Evolutionary conservation across 139 green algal genomes (phyloP).

Genomic region (Coccomyxa sp.): DNA sequence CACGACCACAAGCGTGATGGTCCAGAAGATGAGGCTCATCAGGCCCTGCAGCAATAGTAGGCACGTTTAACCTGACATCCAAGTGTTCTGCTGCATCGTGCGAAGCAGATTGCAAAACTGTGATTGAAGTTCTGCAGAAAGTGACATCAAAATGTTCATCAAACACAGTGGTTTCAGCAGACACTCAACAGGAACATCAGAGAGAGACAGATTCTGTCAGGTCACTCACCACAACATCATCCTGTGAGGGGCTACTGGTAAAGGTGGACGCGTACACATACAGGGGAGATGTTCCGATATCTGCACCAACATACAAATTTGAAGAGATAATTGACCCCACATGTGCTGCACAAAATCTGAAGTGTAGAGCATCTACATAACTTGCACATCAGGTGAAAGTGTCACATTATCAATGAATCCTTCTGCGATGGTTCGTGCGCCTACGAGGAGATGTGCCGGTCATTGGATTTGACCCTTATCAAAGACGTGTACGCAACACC

Average conservation of each 20-base stretch:
- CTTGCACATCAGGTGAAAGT: too few relatives aligned
- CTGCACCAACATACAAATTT: neutral
- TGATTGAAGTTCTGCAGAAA: neutral
- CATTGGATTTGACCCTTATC: too few relatives aligned
- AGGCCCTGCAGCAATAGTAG: neutral
- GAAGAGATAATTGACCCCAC: too few relatives aligned
- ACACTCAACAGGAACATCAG: neutral
- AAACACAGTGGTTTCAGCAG: neutral
- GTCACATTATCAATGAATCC: too few relatives aligned
- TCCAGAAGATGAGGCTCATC: neutral
- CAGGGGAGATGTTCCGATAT: neutral
- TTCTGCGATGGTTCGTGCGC: too few relatives aligned
- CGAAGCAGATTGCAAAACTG: too few relatives aligned
- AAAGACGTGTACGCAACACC: too few relatives aligned
- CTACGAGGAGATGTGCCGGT: too few relatives aligned
- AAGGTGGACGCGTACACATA: neutral
- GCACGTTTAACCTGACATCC: neutral
- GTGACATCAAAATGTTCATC: neutral
- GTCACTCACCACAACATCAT: neutral
- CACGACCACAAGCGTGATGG: neutral
- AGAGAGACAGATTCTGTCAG: neutral
- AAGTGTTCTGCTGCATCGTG: neutral
- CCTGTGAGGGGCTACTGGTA: neutral
- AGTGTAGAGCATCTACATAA: too few relatives aligned
- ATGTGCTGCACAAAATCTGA: too few relatives aligned